These are phyloP conservation scores for Centaurea solstitialis DNA, from an alignment of 129 eudicot genomes.

Conservation along the genomic window DNA sequence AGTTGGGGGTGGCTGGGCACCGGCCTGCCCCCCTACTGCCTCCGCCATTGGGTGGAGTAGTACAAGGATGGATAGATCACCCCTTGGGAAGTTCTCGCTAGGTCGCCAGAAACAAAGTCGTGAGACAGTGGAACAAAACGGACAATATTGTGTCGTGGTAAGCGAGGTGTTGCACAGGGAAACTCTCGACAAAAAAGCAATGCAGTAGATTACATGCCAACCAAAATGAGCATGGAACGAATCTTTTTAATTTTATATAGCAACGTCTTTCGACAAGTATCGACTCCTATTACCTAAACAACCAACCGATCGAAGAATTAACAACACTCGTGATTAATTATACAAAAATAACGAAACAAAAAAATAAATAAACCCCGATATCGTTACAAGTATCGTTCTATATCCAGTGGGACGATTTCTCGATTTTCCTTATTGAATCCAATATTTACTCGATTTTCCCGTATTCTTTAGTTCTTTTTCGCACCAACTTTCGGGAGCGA, in stretches of 20 bases:
- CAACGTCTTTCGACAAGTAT: conserved; percentile 27
- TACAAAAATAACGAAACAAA: conserved; percentile 17
- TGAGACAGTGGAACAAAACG: too few relatives aligned
- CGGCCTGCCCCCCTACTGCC: too few relatives aligned
- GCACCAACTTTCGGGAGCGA: background rate
- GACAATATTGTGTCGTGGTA: too few relatives aligned
- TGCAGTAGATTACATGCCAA: background rate
- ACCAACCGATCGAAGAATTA: conserved; percentile 30
- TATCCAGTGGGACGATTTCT: conserved; percentile 23
- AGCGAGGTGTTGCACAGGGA: too few relatives aligned
- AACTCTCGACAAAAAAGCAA: background rate
- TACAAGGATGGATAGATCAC: too few relatives aligned
- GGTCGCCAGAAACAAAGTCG: too few relatives aligned
- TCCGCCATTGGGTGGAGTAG: too few relatives aligned
- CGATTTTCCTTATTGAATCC: conserved; percentile 27
- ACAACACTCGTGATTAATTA: conserved; percentile 30
- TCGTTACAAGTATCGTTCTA: conserved; percentile 32
- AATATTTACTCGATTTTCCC: conserved; percentile 26
- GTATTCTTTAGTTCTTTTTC: background rate
- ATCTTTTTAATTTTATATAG: conserved; percentile 36
- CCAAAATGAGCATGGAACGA: conserved; percentile 16
- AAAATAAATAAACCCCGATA: conserved; percentile 28
- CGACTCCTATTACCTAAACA: conserved; percentile 32
- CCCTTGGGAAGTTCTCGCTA: too few relatives aligned
- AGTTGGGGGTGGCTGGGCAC: too few relatives aligned